Percentiles rank a stretch among this genome's conserved stretches.
phyloP scores from a whole-genome alignment of 108 stramenopile genomes.

The Thalassiosira profunda region DNA sequence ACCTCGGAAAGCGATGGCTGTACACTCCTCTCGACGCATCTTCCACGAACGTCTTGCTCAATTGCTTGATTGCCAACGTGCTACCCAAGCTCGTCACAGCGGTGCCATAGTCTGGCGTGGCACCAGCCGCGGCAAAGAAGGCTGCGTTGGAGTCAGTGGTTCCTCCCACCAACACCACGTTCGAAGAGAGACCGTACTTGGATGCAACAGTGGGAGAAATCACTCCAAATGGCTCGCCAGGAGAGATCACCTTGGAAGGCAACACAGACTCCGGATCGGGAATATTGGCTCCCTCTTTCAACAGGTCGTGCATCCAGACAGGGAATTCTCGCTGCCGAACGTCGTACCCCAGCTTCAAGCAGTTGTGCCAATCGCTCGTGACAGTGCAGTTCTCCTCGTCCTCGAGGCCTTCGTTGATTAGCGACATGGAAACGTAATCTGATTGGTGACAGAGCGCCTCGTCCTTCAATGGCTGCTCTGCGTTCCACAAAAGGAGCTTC shows the following conservation, averaged over 20 bases:
- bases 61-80: constrained; percentile 91
- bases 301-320: constrained; percentile 61
- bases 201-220: constrained; percentile 60
- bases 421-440: constrained; percentile 83
- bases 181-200: constrained; percentile 59
- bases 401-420: constrained; percentile 47
- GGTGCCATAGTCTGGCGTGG: constrained; percentile 64
- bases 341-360: constrained; percentile 93
- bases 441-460: constrained; percentile 91
- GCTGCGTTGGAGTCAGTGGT: constrained; percentile 96
- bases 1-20: constrained; percentile 89
- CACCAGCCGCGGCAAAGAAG: constrained; percentile 82
- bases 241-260: constrained; percentile 66
- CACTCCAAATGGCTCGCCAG: constrained; percentile 75
- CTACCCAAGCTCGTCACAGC: constrained; percentile 91
- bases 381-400: constrained; percentile 12
- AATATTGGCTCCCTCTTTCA: constrained; percentile 59
- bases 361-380: constrained; percentile 94
- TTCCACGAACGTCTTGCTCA: constrained; percentile 80
- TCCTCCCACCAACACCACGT: constrained; percentile 82
- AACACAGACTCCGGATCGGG: constrained; percentile 47
- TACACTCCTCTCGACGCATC: constrained; percentile 89
- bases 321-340: constrained; percentile 78
- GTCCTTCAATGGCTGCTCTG: constrained; percentile 60
- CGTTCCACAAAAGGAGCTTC: constrained; percentile 89